Percentiles rank a stretch among this genome's conserved stretches.
Evolutionary conservation across 1,284 basidiomycete species (phyloP).

Genomic region (Apiotrichum montevideense): DNA sequence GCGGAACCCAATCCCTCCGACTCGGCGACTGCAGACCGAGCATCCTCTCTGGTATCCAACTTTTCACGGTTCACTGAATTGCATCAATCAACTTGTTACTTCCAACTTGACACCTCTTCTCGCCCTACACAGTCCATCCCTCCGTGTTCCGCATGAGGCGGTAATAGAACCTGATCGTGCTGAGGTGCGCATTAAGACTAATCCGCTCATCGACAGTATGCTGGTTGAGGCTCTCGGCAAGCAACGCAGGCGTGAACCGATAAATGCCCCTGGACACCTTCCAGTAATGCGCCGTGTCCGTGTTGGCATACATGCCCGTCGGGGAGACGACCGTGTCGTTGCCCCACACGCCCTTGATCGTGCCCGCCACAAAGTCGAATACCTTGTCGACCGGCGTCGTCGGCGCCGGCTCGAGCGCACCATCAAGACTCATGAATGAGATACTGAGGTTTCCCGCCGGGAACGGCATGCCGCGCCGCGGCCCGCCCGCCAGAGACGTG

Average conservation of each 20-base stretch:
- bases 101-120: no score
- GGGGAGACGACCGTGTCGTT: constrained; percentile 48
- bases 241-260: constrained; percentile 46
- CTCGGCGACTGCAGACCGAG: no score
- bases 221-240: constrained; percentile 39
- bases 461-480: background rate
- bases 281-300: constrained; percentile 49
- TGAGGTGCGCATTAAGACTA: constrained; percentile 45
- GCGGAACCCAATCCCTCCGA: no score
- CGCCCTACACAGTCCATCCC: constrained; percentile 26
- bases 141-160: constrained; percentile 50
- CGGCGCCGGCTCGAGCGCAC: constrained; percentile 48
- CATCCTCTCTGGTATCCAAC: no score
- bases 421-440: background rate
- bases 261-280: constrained; percentile 49
- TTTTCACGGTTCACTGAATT: no score
- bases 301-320: constrained; percentile 49
- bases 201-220: constrained; percentile 52
- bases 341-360: constrained; percentile 44
- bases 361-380: constrained; percentile 48
- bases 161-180: constrained; percentile 50
- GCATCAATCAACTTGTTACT: no score
- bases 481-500: background rate
- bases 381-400: constrained; percentile 44
- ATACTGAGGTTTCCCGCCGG: constrained; percentile 8